These are phyloP conservation scores for Exophiala dermatitidis DNA, from an alignment of 2,329 filamentous ascomycete genomes.

Conservation along the genomic window DNA sequence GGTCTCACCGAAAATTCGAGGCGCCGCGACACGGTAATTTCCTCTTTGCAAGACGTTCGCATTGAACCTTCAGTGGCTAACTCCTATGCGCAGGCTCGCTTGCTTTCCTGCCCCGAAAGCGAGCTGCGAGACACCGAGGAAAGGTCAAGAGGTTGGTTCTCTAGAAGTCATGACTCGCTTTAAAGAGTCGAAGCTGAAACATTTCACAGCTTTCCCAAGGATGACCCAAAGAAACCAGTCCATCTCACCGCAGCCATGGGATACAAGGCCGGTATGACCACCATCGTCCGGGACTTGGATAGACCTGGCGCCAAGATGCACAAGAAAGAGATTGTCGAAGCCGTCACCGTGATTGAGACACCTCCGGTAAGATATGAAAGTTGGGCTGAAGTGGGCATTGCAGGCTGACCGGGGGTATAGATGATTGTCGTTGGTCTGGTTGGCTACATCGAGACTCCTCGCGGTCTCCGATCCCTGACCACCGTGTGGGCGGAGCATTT, in stretches of 20 bases:
- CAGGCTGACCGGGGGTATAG: constrained; percentile 44
- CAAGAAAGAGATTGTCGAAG: constrained; percentile 97
- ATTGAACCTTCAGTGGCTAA: constrained; percentile 26
- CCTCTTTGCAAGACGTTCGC: constrained; percentile 1
- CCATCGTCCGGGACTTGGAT: constrained; percentile 98
- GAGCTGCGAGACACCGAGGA: constrained; percentile 85
- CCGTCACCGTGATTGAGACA: constrained; percentile 80
- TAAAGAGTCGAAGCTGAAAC: constrained; percentile 27
- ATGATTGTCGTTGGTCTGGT: constrained; percentile 99
- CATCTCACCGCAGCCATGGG: constrained; percentile 97
- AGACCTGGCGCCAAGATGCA: constrained; percentile 98
- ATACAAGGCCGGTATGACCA: constrained; percentile 99
- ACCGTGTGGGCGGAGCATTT: constrained; percentile 99
- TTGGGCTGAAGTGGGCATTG: constrained; percentile 27
- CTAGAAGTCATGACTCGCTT: constrained; percentile 26
- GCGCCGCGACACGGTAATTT: constrained; percentile 85
- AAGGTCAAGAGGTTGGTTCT: constrained; percentile 87
- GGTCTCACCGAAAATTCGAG: constrained; percentile 64
- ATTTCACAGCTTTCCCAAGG: constrained; percentile 83
- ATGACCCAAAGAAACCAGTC: constrained; percentile 99
- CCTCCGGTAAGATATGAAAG: constrained; percentile 68
- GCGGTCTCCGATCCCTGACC: constrained; percentile 97
- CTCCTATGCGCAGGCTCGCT: constrained; percentile 52
- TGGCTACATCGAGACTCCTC: constrained; percentile 99
- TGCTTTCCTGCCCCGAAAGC: constrained; percentile 82